phyloP scores from a whole-genome alignment of 176 grass and related monocot species.

The Zea mays region DNA sequence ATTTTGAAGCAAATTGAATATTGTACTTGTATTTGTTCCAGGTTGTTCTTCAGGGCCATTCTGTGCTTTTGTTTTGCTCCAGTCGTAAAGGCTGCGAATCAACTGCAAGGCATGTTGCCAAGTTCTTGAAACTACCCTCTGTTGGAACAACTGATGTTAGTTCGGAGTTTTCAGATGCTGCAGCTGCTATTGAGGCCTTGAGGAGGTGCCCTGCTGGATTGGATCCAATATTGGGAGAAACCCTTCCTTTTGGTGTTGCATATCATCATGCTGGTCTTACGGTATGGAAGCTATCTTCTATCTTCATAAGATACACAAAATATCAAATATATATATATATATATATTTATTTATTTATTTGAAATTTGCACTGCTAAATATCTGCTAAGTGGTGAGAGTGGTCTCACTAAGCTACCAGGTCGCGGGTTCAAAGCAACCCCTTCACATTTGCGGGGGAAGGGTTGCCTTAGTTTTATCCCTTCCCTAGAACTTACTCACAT shows the following conservation, averaged over 20 bases:
- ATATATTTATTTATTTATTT: not conserved
- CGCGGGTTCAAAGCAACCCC: no score
- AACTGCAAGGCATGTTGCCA: slow-evolving; percentile 90
- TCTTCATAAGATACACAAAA: slow-evolving; percentile 11
- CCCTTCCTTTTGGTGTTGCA: slow-evolving; percentile 85
- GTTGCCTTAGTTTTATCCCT: no score
- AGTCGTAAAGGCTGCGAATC: slow-evolving; percentile 96
- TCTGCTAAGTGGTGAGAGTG: no score
- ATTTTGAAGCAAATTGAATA: slow-evolving; percentile 20
- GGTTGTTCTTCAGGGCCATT: slow-evolving; percentile 92
- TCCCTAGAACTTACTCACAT: no score
- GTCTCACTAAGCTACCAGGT: no score
- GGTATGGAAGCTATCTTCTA: slow-evolving; percentile 50
- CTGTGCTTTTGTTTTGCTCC: slow-evolving; percentile 96
- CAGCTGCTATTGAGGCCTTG: slow-evolving; percentile 79
- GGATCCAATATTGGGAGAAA: slow-evolving; percentile 89
- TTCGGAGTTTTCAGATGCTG: slow-evolving; percentile 65
- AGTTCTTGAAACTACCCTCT: slow-evolving; percentile 62
- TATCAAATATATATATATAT: not conserved
- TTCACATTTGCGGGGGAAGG: no score
- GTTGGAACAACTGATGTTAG: slow-evolving; percentile 40
- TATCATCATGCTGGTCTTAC: slow-evolving; percentile 98
- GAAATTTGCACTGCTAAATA: not conserved
- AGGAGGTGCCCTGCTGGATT: slow-evolving; percentile 78
- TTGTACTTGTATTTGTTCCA: slow-evolving; percentile 27